These are phyloP conservation scores for Fusarium neocosmosporiellum DNA, from an alignment of 2,329 filamentous ascomycete genomes.

Conservation along the genomic window DNA sequence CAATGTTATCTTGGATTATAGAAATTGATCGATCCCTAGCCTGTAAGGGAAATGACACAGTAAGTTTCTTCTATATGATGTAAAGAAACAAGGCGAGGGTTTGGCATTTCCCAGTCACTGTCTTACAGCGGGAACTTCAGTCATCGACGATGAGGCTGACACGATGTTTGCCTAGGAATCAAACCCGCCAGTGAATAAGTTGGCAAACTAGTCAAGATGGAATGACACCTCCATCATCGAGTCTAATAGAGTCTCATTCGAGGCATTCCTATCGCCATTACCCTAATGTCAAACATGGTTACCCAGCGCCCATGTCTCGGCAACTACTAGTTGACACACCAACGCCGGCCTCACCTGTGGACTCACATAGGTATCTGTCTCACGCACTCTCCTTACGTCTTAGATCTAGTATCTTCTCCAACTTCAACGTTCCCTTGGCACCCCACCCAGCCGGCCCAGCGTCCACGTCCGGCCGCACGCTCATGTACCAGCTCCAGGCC, in stretches of 20 bases:
- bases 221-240: neutral
- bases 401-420: slow-evolving; percentile 74
- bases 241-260: neutral
- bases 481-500: slow-evolving; percentile 86
- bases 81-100: neutral
- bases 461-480: slow-evolving; percentile 80
- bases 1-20: neutral
- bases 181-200: neutral
- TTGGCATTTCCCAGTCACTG: neutral
- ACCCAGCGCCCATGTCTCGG: neutral
- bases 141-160: neutral
- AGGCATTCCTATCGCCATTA: neutral
- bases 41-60: neutral
- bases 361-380: neutral
- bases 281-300: neutral
- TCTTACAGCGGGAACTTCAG: neutral
- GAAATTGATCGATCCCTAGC: too few species aligned
- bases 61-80: neutral
- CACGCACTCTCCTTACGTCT: slow-evolving; percentile 47
- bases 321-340: neutral
- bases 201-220: neutral
- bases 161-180: neutral
- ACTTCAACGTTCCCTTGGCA: slow-evolving; percentile 76
- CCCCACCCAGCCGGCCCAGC: slow-evolving; percentile 84
- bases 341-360: neutral